Conservation (phyloP, 805 yeast species). For the Wickerhamiella azymoides region DNA sequence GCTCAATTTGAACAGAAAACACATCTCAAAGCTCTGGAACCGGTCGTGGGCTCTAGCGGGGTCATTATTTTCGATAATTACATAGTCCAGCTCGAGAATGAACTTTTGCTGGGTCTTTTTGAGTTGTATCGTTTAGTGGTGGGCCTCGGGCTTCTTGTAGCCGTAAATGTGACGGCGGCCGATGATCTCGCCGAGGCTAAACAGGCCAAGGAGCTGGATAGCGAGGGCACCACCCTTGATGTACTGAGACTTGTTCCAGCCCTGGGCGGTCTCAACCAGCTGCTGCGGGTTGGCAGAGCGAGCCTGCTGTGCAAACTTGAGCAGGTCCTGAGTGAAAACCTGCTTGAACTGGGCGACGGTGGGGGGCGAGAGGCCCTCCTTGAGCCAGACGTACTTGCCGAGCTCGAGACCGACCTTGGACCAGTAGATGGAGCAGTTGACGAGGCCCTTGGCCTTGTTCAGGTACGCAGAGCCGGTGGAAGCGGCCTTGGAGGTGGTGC, state of each 20-base stretch:
- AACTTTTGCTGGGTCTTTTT: neutral
- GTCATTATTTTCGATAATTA: too few relatives aligned
- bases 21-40: too few relatives aligned
- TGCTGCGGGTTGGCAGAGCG: slow-evolving; percentile 46
- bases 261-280: slow-evolving; percentile 32
- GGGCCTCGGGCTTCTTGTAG: slow-evolving; percentile 10
- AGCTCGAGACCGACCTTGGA: slow-evolving; percentile 47
- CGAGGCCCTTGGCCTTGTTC: slow-evolving; percentile 27
- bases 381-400: slow-evolving; percentile 67
- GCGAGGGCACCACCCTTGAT: slow-evolving; percentile 60
- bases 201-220: slow-evolving; percentile 78
- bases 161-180: slow-evolving; percentile 94
- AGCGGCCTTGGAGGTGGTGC: slow-evolving; percentile 20
- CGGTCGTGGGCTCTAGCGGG: too few relatives aligned
- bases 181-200: slow-evolving; percentile 86
- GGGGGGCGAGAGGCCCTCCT: slow-evolving; percentile 93
- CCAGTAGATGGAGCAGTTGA: slow-evolving; percentile 66
- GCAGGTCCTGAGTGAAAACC: slow-evolving; percentile 46
- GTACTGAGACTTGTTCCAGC: slow-evolving; percentile 40
- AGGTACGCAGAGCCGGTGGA: slow-evolving; percentile 24
- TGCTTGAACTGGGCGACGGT: slow-evolving; percentile 57
- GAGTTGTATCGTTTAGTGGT: neutral
- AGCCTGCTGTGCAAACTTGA: slow-evolving; percentile 11
- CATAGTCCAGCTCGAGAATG: too few relatives aligned
- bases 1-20: too few relatives aligned